Conservation (phyloP, 2,329 filamentous ascomycete genomes). For the Xylariomycetidae sp. region DNA sequence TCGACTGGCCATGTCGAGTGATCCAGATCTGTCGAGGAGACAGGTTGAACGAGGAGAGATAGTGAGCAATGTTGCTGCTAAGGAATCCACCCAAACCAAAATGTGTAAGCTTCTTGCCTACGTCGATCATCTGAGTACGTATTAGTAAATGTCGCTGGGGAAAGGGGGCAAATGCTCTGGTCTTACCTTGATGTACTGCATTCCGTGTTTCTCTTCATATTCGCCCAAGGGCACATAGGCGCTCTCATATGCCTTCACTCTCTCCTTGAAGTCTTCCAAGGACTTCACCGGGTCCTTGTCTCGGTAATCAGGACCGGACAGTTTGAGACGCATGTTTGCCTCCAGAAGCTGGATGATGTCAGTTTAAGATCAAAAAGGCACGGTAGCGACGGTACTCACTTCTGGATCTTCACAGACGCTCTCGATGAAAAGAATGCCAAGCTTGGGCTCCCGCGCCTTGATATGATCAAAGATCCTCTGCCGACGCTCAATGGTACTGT, state of each 20-base stretch:
- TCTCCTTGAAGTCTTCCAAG: conserved; percentile 84
- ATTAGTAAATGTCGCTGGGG: conserved; percentile 20
- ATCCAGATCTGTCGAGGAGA: conserved; percentile 97
- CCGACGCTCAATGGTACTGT: conserved; percentile 84
- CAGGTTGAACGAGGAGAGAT: conserved; percentile 93
- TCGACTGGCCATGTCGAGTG: conserved; percentile 85
- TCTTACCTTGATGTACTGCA: conserved; percentile 80
- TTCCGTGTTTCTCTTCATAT: conserved; percentile 82
- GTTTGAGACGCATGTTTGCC: conserved; percentile 94
- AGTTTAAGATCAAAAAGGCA: no score
- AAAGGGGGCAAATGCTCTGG: background rate
- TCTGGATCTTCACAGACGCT: conserved; percentile 82
- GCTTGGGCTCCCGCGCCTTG: conserved; percentile 72
- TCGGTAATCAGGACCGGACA: conserved; percentile 92
- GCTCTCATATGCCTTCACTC: conserved; percentile 88
- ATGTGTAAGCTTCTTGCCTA: conserved; percentile 87
- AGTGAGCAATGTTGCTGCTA: conserved; percentile 86
- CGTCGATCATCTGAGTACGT: conserved; percentile 73
- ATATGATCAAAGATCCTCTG: conserved; percentile 80
- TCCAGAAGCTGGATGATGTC: conserved; percentile 59
- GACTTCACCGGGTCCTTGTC: conserved; percentile 85
- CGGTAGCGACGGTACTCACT: conserved; percentile 34
- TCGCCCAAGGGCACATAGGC: conserved; percentile 87
- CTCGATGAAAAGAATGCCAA: conserved; percentile 93
- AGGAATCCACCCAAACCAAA: conserved; percentile 89